Conservation (phyloP, 805 yeast genomes). For the Tetrapisispora pingtungensis region DNA sequence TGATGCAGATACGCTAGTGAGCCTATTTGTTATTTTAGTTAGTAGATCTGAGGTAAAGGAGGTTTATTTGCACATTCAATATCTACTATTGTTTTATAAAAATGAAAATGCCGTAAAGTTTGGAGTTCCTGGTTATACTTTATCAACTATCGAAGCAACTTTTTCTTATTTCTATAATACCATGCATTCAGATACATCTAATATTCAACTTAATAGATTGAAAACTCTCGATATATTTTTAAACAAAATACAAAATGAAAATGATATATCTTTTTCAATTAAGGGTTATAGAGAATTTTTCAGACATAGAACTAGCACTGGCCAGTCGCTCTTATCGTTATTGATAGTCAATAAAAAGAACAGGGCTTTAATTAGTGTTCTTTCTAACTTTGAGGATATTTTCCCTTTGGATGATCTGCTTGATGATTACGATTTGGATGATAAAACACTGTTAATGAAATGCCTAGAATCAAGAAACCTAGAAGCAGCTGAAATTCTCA, state of each 20-base stretch:
- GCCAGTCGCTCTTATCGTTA: conserved; percentile 62
- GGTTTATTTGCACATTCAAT: conserved; percentile 53
- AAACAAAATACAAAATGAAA: background rate
- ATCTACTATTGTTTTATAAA: conserved; percentile 46
- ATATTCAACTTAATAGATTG: background rate
- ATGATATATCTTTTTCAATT: background rate
- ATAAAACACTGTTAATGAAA: conserved; percentile 47
- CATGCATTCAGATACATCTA: background rate
- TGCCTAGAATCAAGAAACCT: conserved; percentile 49
- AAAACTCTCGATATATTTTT: background rate
- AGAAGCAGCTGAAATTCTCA: conserved; percentile 38
- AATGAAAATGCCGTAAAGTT: conserved; percentile 33
- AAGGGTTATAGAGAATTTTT: conserved; percentile 18
- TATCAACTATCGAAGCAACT: conserved; percentile 80
- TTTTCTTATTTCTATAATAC: conserved; percentile 44
- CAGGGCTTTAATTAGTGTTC: conserved; percentile 36
- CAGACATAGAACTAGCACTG: conserved; percentile 37
- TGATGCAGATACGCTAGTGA: conserved; percentile 76
- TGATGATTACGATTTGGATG: conserved; percentile 47
- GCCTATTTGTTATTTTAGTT: conserved; percentile 62
- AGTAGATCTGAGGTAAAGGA: conserved; percentile 49
- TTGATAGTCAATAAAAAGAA: conserved; percentile 44
- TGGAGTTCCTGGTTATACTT: conserved; percentile 65
- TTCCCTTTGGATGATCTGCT: conserved; percentile 60
- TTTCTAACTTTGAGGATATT: conserved; percentile 37